Evolutionary conservation across 331 rosid genomes (phyloP).

Genomic region (Ulmus americana): DNA sequence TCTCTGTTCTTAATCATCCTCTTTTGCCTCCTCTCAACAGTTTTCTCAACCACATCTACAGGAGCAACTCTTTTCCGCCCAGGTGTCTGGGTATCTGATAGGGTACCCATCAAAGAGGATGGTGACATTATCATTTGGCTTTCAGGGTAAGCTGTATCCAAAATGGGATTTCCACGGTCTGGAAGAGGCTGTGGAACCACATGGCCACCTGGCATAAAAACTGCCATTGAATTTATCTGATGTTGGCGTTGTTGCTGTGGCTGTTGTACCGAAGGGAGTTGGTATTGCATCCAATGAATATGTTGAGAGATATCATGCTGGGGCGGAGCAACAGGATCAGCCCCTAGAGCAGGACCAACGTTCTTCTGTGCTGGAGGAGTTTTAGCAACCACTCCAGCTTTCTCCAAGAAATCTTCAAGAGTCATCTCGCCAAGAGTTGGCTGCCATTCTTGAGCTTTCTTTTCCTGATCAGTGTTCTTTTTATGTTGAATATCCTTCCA

Average conservation of each 20-base stretch:
- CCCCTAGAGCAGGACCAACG: constrained; percentile 31
- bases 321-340: constrained; percentile 37
- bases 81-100: constrained; percentile 52
- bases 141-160: constrained; percentile 54
- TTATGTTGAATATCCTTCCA: constrained; percentile 82
- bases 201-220: constrained; percentile 50
- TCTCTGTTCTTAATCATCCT: constrained; percentile 93
- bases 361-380: constrained; percentile 36
- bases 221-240: constrained; percentile 43
- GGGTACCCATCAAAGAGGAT: constrained; percentile 54
- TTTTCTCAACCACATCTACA: constrained; percentile 59
- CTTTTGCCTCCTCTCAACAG: constrained; percentile 82
- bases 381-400: constrained; percentile 72
- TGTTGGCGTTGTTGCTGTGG: constrained; percentile 38
- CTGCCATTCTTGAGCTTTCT: constrained; percentile 51
- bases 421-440: constrained; percentile 92
- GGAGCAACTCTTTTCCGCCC: constrained; percentile 66
- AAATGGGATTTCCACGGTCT: constrained; percentile 46
- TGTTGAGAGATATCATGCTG: constrained; percentile 45
- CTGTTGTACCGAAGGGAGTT: constrained; percentile 57
- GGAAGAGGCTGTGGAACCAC: constrained; percentile 47
- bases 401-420: constrained; percentile 81
- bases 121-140: constrained; percentile 49
- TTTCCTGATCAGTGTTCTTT: constrained; percentile 37
- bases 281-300: constrained; percentile 62